Evolutionary conservation across 2,329 filamentous ascomycete species (phyloP), one percentile per base, ranked within the genome.

Genomic region (Arthrobotrys sinensis): DNA sequence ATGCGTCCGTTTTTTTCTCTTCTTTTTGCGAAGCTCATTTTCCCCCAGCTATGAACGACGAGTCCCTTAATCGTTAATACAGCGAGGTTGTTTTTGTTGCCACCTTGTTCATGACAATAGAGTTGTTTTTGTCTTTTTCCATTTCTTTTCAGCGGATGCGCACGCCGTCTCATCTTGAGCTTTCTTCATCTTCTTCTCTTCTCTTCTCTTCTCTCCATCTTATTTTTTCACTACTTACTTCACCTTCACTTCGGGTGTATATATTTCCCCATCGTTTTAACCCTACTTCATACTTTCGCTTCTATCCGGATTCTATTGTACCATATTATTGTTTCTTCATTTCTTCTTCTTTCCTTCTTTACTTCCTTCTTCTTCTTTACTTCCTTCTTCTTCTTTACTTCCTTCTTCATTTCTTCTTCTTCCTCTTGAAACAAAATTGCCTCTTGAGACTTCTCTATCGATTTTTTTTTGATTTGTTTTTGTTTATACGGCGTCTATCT

Each of bases 121-220:
- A 60, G 34, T 43, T 60, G 55, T 16, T 57, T 60, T 60, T 52
- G n/a, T 32, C 36, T 43, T 43, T 43, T 5, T 60, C 28, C 34
- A 21, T 12, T 60, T 43, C 36, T 43, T 11, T 60, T 40, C 53
- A 28, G 55, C 55, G 55, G 55, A 60, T 43, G 43, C n/a, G 55
- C 36, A 60, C 40, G 36, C 55, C 24, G 36, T 32, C 19, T 60
- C 55, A 60, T 60, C 43, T 60, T 60, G 36, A n/a, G 16, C 52
- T 57, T 43, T n/a, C 7, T 45, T 4, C n/a, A 16, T 32, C 45
- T 45, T 90, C 90, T 90, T 91, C 92, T 80, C 84, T 86, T 76
- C 82, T 82, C 69, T 81, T 80, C 48, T 50, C 21, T 67, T 28
- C 48, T 43, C 55, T 60, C 64, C 53, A 65, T 60, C 82, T 77